phyloP scores from a whole-genome alignment of 164 flowering plant genomes.

The Stephania yunnanensis region DNA sequence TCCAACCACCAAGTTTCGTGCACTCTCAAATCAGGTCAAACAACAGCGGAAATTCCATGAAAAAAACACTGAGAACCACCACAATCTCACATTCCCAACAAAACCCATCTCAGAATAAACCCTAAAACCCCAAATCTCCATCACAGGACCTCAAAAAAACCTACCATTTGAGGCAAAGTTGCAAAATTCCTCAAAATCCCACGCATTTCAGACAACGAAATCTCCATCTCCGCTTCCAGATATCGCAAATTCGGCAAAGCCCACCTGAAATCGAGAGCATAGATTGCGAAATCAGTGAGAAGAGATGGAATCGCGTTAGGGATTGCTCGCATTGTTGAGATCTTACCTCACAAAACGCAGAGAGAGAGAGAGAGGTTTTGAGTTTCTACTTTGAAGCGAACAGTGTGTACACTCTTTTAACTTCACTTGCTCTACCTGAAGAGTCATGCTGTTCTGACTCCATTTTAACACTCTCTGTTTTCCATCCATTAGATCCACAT shows the following conservation, averaged over 20 bases:
- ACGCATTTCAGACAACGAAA: background rate
- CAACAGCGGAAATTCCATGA: background rate
- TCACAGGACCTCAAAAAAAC: background rate
- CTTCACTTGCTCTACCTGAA: too few species aligned
- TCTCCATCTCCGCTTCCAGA: background rate
- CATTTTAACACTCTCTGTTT: too few species aligned
- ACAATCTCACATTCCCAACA: background rate
- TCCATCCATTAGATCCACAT: too few species aligned
- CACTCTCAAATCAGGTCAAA: background rate
- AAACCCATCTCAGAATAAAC: background rate
- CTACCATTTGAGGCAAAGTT: background rate
- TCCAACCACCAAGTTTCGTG: background rate
- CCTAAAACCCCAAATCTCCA: background rate
- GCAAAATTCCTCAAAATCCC: background rate
- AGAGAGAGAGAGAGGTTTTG: background rate
- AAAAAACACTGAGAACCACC: background rate
- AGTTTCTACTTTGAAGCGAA: background rate
- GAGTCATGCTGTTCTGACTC: too few species aligned
- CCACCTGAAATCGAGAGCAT: background rate
- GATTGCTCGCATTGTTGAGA: background rate
- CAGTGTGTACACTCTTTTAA: background rate
- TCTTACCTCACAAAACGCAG: background rate
- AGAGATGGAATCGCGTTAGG: background rate
- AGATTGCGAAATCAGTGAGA: too few species aligned
- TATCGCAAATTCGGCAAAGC: background rate